These are phyloP conservation scores for Aquanectria penicillioides DNA, from an alignment of 2,329 filamentous ascomycete genomes.

Conservation along the genomic window DNA sequence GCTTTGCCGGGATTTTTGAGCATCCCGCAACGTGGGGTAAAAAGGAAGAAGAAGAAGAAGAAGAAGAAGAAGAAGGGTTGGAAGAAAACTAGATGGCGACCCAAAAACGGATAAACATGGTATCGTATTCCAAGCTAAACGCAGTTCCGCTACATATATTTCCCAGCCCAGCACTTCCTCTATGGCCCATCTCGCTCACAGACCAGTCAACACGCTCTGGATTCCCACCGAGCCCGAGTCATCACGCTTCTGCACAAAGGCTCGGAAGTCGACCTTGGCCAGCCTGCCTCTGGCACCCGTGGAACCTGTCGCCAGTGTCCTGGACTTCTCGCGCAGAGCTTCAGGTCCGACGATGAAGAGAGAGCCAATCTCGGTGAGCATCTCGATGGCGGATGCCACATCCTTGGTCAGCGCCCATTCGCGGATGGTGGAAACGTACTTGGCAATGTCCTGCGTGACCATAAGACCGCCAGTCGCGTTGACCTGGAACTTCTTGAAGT, in stretches of 20 bases:
- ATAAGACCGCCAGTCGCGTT: constrained; percentile 94
- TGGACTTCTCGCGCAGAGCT: constrained; percentile 75
- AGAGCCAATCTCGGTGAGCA: constrained; percentile 92
- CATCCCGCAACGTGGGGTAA: not conserved
- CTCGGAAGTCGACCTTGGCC: constrained; percentile 77
- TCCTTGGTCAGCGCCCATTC: constrained; percentile 81
- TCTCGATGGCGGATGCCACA: constrained; percentile 77
- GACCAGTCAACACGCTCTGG: constrained; percentile 79
- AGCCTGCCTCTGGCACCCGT: constrained; percentile 62
- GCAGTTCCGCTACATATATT: constrained; percentile 19
- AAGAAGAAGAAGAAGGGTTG: not conserved
- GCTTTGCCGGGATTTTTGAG: constrained; percentile 47
- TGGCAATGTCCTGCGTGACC: constrained; percentile 95
- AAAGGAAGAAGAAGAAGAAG: not conserved
- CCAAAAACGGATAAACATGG: constrained; percentile 29
- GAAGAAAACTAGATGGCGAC: not conserved
- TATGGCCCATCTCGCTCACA: constrained; percentile 47
- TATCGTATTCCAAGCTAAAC: constrained; percentile 37
- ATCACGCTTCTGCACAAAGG: constrained; percentile 86
- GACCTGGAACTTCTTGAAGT: constrained; percentile 94
- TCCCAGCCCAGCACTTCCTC: constrained; percentile 12
- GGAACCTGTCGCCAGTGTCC: constrained; percentile 61
- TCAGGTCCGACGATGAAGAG: constrained; percentile 93
- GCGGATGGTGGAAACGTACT: constrained; percentile 87
- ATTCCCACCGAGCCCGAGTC: constrained; percentile 84